These are phyloP conservation scores for Pichia paraexigua DNA, from an alignment of 805 yeast genomes.

Conservation along the genomic window DNA sequence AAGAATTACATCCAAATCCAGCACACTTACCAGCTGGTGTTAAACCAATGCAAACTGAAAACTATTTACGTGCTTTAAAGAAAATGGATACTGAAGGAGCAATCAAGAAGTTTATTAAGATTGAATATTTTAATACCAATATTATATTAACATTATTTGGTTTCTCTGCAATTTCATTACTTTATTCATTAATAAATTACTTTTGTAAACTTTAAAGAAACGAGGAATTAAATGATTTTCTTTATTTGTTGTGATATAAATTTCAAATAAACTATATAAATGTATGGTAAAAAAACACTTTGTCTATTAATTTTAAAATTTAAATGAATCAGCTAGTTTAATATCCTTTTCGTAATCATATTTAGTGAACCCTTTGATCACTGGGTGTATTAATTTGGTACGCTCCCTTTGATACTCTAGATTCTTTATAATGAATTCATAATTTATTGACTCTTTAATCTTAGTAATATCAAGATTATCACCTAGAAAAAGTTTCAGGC, in stretches of 20 bases:
- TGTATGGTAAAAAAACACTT: not conserved
- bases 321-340: slow-evolving; percentile 17
- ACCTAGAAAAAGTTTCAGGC: slow-evolving; percentile 8
- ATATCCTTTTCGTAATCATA: slow-evolving; percentile 13
- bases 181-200: slow-evolving; percentile 7
- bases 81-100: slow-evolving; percentile 32
- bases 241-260: not conserved
- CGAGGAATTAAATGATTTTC: not conserved
- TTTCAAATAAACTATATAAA: not conserved
- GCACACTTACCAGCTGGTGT: slow-evolving; percentile 50
- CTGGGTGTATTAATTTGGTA: slow-evolving; percentile 3
- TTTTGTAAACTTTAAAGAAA: not conserved
- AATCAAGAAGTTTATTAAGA: slow-evolving; percentile 10
- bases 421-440: slow-evolving; percentile 9
- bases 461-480: not conserved
- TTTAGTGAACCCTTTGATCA: slow-evolving; percentile 8
- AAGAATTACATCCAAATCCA: slow-evolving; percentile 55
- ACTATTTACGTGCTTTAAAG: slow-evolving; percentile 39
- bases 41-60: slow-evolving; percentile 37
- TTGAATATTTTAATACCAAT: slow-evolving; percentile 15
- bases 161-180: slow-evolving; percentile 14
- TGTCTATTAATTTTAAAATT: not conserved
- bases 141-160: slow-evolving; percentile 15
- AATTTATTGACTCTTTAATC: slow-evolving; percentile 10
- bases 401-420: slow-evolving; percentile 13